Percentiles rank a stretch among this genome's conserved stretches.
Evolutionary conservation across 768 basidiomycete species (phyloP).

Genomic region (Rhizopogon roseolus): DNA sequence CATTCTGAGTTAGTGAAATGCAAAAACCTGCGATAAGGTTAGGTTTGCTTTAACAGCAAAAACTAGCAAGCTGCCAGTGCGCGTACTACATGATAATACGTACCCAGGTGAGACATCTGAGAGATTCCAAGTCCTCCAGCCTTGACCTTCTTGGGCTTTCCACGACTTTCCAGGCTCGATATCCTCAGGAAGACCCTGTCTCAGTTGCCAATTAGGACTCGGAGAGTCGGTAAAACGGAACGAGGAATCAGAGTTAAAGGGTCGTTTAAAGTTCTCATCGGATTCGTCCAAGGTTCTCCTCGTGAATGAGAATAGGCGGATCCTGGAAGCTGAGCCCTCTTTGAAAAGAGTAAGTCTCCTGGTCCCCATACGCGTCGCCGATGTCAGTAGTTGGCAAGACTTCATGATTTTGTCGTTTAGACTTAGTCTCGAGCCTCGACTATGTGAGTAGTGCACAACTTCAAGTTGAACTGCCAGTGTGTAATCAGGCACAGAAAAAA

Average conservation of each 20-base stretch:
- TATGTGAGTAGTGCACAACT: background rate
- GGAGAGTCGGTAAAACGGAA: constrained; percentile 35
- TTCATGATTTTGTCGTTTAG: background rate
- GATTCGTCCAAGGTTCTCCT: background rate
- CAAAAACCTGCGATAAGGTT: constrained; percentile 8
- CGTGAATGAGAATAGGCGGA: constrained; percentile 2
- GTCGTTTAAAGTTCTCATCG: constrained; percentile 6
- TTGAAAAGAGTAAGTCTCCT: background rate
- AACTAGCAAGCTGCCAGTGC: background rate
- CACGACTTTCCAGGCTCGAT: constrained; percentile 19
- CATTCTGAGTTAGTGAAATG: constrained; percentile 18
- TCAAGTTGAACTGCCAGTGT: too few relatives aligned
- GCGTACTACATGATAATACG: constrained; percentile 6
- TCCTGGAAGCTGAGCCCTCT: background rate
- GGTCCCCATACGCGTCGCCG: background rate
- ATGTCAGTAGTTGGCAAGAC: background rate
- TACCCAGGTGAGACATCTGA: constrained; percentile 26
- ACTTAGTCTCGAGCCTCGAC: background rate
- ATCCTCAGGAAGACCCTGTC: constrained; percentile 28
- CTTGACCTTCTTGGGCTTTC: constrained; percentile 28
- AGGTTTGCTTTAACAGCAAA: constrained; percentile 7
- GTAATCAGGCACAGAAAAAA: too few relatives aligned
- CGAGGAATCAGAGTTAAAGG: constrained; percentile 17
- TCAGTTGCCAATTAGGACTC: constrained; percentile 38
- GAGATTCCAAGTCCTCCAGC: constrained; percentile 40